Conservation (phyloP, 768 basidiomycete species). For the Macrolepiota albuminosa region DNA sequence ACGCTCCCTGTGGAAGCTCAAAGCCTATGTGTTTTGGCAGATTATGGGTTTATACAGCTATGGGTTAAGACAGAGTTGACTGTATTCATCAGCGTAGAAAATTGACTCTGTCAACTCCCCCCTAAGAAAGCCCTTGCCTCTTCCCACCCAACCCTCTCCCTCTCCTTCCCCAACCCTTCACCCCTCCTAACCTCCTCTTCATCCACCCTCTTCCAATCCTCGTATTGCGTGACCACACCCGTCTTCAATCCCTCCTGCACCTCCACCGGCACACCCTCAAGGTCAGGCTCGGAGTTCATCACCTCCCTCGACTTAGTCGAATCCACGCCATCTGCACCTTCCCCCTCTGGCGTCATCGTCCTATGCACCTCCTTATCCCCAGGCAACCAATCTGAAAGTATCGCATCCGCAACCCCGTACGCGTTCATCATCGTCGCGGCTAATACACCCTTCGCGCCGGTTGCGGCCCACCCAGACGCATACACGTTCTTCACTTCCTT, state of each 20-base stretch:
- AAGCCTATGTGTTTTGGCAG: too few relatives aligned
- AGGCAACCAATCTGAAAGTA: constrained; percentile 54
- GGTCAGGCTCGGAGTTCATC: constrained; percentile 32
- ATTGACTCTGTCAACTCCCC: neutral
- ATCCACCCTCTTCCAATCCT: constrained; percentile 74
- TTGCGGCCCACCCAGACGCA: constrained; percentile 90
- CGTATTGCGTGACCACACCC: constrained; percentile 53
- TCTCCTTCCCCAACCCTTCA: constrained; percentile 53
- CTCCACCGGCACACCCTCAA: constrained; percentile 46
- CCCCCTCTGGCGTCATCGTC: neutral
- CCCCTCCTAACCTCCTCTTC: constrained; percentile 67
- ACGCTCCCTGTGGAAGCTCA: too few relatives aligned
- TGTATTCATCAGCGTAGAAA: too few relatives aligned
- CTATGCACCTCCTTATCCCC: neutral
- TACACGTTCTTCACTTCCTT: constrained; percentile 60
- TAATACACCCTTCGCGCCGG: constrained; percentile 87
- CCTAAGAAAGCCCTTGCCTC: constrained; percentile 36
- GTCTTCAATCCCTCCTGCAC: constrained; percentile 36
- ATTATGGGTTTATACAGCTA: too few relatives aligned
- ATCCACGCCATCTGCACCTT: constrained; percentile 3
- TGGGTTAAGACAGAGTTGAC: too few relatives aligned
- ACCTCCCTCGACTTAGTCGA: constrained; percentile 15
- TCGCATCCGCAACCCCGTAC: constrained; percentile 68
- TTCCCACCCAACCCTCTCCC: constrained; percentile 73
- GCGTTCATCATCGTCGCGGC: constrained; percentile 93